Evolutionary conservation across 1,284 basidiomycete species (phyloP).

Genomic region (Ustilago cynodontis): DNA sequence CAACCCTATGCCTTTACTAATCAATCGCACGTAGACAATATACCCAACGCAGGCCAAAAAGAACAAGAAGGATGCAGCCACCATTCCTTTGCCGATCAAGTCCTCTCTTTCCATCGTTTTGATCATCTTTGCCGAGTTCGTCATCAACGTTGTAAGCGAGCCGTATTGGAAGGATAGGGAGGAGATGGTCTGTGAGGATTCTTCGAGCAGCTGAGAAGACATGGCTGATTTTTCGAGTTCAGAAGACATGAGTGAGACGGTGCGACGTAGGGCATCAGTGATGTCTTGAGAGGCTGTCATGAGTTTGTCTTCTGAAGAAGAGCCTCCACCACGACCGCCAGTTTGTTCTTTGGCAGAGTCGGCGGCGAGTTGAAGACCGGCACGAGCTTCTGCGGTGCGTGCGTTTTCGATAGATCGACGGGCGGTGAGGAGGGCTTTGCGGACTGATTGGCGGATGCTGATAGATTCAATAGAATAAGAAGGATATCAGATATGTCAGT

Average conservation of each 20-base stretch:
- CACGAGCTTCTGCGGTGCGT: constrained; percentile 27
- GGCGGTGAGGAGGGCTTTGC: constrained; percentile 39
- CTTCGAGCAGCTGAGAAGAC: constrained; percentile 65
- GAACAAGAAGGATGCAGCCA: constrained; percentile 57
- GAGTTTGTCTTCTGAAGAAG: constrained; percentile 58
- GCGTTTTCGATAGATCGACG: constrained; percentile 35
- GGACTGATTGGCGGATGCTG: constrained; percentile 26
- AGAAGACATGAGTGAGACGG: constrained; percentile 63
- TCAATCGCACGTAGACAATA: constrained; percentile 65
- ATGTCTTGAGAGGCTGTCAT: constrained; percentile 64
- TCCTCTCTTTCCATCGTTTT: constrained; percentile 68
- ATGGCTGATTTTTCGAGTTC: constrained; percentile 68
- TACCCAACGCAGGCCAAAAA: constrained; percentile 63
- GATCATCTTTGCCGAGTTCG: constrained; percentile 62
- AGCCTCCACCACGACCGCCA: constrained; percentile 35
- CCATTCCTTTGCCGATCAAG: constrained; percentile 58
- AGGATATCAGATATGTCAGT: background rate
- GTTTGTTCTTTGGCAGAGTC: constrained; percentile 49
- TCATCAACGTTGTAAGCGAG: constrained; percentile 59
- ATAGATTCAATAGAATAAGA: background rate
- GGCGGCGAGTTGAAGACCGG: constrained; percentile 40
- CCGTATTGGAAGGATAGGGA: constrained; percentile 61
- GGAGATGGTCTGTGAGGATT: constrained; percentile 61
- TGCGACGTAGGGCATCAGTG: constrained; percentile 62
- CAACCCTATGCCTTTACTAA: constrained; percentile 59